A percentile compares a stretch with the other conserved stretches of the same genome.
Evolutionary conservation across 495 filamentous ascomycete genomes (phyloP).

Genomic region (Chaetomidium leptoderma): DNA sequence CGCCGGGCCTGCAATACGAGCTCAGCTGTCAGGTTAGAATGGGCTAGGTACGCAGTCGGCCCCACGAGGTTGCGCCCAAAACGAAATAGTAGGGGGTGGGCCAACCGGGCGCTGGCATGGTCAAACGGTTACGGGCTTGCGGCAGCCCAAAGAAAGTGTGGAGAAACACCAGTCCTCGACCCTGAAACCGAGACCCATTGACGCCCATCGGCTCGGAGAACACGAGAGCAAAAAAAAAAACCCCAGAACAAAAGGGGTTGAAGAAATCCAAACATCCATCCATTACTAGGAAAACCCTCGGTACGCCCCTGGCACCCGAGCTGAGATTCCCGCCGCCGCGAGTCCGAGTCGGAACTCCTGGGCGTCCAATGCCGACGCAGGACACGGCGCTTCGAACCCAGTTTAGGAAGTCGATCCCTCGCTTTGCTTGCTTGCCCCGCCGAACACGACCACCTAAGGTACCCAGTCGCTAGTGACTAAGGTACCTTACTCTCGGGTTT

Average conservation of each 20-base stretch:
- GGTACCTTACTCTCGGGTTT: too few relatives aligned
- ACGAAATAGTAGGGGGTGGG: not conserved
- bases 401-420: constrained; percentile 24
- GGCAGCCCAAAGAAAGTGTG: constrained; percentile 7
- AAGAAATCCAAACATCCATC: not conserved
- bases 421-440: constrained; percentile 17
- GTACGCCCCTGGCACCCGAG: not conserved
- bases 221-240: not conserved
- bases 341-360: not conserved
- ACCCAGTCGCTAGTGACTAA: too few relatives aligned
- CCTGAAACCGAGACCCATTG: not conserved
- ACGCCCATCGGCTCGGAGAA: too few relatives aligned
- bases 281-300: too few relatives aligned
- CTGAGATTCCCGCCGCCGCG: not conserved
- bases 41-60: not conserved
- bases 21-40: constrained; percentile 4
- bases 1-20: constrained; percentile 11
- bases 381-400: constrained; percentile 12
- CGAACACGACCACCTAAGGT: constrained; percentile 2
- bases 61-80: not conserved
- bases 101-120: not conserved
- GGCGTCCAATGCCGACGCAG: constrained; percentile 16
- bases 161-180: constrained; percentile 3
- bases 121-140: constrained; percentile 4
- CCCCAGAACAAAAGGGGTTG: not conserved